Evolutionary conservation across 2,329 filamentous ascomycete genomes (phyloP).

Genomic region (Aspergillus phoenicis): DNA sequence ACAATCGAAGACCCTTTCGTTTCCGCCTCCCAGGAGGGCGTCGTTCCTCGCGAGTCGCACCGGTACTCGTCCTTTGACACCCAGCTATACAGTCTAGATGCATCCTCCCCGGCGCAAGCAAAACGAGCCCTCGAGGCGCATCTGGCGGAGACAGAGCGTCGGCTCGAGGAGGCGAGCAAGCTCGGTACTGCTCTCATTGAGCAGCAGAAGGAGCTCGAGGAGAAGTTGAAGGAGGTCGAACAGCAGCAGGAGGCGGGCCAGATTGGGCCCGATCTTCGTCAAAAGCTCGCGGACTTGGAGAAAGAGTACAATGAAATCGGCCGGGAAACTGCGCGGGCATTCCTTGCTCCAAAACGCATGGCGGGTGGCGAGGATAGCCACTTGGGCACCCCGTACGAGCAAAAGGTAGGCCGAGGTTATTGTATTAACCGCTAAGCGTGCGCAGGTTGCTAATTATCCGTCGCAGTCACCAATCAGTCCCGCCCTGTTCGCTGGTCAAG

Average conservation of each 20-base stretch:
- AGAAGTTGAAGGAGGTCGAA: conserved; percentile 82
- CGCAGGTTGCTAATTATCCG: conserved; percentile 5
- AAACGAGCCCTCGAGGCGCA: conserved; percentile 89
- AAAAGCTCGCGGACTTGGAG: conserved; percentile 83
- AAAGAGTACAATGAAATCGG: conserved; percentile 94
- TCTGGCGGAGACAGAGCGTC: conserved; percentile 85
- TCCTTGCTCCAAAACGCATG: conserved; percentile 78
- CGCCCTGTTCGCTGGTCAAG: conserved; percentile 80
- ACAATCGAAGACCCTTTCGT: conserved; percentile 62
- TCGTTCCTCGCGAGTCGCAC: conserved; percentile 54
- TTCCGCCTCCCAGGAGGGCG: conserved; percentile 46
- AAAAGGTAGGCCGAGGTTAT: conserved; percentile 42
- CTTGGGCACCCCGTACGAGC: conserved; percentile 50
- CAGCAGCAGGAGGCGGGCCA: conserved; percentile 74
- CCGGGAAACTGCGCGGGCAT: conserved; percentile 82
- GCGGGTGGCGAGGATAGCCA: conserved; percentile 66
- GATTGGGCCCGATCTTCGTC: conserved; percentile 77
- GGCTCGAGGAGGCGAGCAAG: conserved; percentile 87
- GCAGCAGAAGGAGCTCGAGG: conserved; percentile 80
- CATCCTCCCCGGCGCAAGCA: conserved; percentile 83
- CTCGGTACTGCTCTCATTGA: conserved; percentile 84
- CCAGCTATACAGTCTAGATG: conserved; percentile 74
- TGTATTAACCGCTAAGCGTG: conserved; percentile 1
- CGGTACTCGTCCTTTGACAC: conserved; percentile 83
- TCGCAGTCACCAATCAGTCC: conserved; percentile 69